Evolutionary conservation across 148 eudicot genomes (phyloP), one percentile per base, ranked within the genome.

Genomic region (Vaccinium myrtillus): DNA sequence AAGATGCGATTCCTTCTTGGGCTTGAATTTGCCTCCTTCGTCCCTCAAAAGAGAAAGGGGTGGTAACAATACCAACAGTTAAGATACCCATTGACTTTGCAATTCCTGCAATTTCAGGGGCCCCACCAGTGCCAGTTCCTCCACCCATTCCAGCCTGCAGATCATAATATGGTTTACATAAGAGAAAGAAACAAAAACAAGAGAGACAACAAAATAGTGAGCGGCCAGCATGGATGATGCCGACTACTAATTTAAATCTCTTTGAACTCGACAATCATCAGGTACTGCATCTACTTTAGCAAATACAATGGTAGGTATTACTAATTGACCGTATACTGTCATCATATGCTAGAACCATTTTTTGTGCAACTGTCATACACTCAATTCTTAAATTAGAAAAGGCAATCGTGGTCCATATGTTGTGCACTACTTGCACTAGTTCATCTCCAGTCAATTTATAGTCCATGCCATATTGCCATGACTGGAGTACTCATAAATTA

Each of bases 61-160:
- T 95, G 23, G 99, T 95, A 43, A 97, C 99, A 83, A 97, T 97
- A 81, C 99, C 99, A 85, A 97, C 99, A n/a, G 99, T 97, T 89
- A 97, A 92, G 83, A 95, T 91, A 23, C 99, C 99, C 98, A 95
- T 93, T 65, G 98, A 87, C 87, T 97, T 97, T 86, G 99, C 96
- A 86, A 94, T 81, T 75, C 96, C 96, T 79, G 99, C 99, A 82
- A 97, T 94, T 81, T 95, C 85, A 50, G 99, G 99, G 56, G 98
- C 98, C n/a, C 91, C 99, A 85, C 99, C 99, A 53, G 99, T 95
- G 58, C 99, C 99, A 30, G 99, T 97, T 75, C 99, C 99, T 84
- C 99, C 99, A 87, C 99, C 99, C 99, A 97, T 97, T 73, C 99
- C 99, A 81, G 98, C 99, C 98, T 97, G 94, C 86, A 87, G n/a